Percentiles rank a stretch among this genome's conserved stretches.
Conservation (phyloP, 2,329 filamentous ascomycete genomes). For the Penicillium sp. region DNA sequence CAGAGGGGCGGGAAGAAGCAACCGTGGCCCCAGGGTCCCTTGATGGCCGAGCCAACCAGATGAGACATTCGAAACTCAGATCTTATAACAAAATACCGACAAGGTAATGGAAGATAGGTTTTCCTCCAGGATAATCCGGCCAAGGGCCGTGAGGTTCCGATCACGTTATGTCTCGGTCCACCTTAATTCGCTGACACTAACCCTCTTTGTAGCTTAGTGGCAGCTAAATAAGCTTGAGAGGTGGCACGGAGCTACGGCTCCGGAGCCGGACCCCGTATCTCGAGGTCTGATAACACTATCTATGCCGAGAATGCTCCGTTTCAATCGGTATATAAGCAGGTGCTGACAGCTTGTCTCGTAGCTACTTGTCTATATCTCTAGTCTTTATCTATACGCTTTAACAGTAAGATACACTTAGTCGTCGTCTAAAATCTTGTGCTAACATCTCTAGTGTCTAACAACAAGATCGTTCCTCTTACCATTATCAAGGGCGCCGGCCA, state of each 20-base stretch:
- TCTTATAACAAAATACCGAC: slow-evolving; percentile 2
- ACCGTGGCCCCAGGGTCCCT: slow-evolving; percentile 1
- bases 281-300: slow-evolving; percentile 4
- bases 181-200: slow-evolving; percentile 4
- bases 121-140: slow-evolving; percentile 5
- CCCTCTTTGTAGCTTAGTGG: slow-evolving; percentile 4
- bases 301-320: slow-evolving; percentile 6
- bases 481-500: slow-evolving; percentile 14
- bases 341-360: slow-evolving; percentile 3
- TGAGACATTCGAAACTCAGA: slow-evolving; percentile 2
- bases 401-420: slow-evolving; percentile 2
- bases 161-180: slow-evolving; percentile 10
- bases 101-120: slow-evolving; percentile 4
- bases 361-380: slow-evolving; percentile 3
- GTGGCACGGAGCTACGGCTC: slow-evolving; percentile 7
- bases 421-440: slow-evolving; percentile 1
- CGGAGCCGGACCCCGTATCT: slow-evolving; percentile 9
- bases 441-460: slow-evolving; percentile 7
- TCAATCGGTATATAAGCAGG: slow-evolving; percentile 8
- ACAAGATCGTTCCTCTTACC: slow-evolving; percentile 9
- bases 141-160: slow-evolving; percentile 4
- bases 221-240: slow-evolving; percentile 2
- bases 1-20: slow-evolving; percentile 1
- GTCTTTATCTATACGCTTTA: slow-evolving; percentile 4
- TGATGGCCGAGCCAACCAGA: slow-evolving; percentile 3